phyloP scores from a whole-genome alignment of 108 stramenopile species.

The Fragilaria radians region DNA sequence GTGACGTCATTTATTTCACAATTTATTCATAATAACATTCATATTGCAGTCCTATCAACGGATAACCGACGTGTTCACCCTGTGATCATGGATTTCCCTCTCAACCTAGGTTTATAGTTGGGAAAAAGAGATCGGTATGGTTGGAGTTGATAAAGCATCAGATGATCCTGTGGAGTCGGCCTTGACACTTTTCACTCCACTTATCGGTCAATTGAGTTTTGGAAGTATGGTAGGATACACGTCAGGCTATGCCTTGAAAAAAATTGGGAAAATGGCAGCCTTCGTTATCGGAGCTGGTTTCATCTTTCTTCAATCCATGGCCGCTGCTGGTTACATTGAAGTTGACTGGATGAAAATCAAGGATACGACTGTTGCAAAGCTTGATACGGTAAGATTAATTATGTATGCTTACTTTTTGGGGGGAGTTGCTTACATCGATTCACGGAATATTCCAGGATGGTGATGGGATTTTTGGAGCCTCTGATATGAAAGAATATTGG shows the following conservation, averaged over 20 bases:
- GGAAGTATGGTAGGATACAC: constrained; percentile 84
- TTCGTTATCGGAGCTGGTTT: constrained; percentile 69
- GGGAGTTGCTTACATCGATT: not conserved
- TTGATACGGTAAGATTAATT: constrained; percentile 50
- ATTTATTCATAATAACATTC: too few relatives aligned
- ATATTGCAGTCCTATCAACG: too few relatives aligned
- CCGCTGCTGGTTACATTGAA: constrained; percentile 62
- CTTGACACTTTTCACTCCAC: constrained; percentile 30
- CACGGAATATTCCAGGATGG: constrained; percentile 15
- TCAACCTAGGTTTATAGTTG: too few relatives aligned
- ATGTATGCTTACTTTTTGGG: not conserved
- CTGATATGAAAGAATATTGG: constrained; percentile 77
- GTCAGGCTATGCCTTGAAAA: constrained; percentile 76
- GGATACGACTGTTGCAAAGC: constrained; percentile 41
- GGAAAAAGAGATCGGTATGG: too few relatives aligned
- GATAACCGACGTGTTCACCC: too few relatives aligned
- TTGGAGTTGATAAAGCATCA: too few relatives aligned
- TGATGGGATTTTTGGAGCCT: constrained; percentile 51
- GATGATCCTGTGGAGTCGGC: constrained; percentile 3
- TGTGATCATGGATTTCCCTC: too few relatives aligned
- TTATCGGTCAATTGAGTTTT: constrained; percentile 52
- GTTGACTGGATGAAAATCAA: constrained; percentile 85
- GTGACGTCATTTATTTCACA: too few relatives aligned
- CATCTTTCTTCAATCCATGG: constrained; percentile 63
- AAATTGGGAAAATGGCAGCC: constrained; percentile 71